Base-by-base conservation (phyloP, 768 basidiomycete genomes). In the Leccinum aurantiacum region DNA sequence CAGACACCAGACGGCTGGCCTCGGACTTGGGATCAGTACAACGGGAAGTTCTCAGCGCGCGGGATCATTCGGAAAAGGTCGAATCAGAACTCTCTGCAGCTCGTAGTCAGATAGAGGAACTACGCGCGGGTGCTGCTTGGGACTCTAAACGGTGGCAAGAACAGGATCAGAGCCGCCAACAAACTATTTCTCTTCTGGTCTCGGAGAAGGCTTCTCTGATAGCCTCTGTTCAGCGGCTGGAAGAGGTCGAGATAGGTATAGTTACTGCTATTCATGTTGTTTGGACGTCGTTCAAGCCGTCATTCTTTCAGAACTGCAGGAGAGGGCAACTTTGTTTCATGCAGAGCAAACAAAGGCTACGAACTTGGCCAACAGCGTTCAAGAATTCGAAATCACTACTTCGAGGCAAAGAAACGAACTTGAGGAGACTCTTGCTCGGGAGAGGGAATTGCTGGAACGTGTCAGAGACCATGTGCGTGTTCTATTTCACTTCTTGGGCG, bases 171-270 rank as follows among this genome's bases (percentile, higher is more conserved):
- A 87, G 81, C 65, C 87, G 89, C 64, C 85, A 84, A 60, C 86
- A 86, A 65, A 90, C 89, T 0, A 90, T 95, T 59, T 79, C 87
- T 50, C 71, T 89, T n/a, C 78, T 95, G 14, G 90, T 93, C 19
- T 80, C 85, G 3, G 90, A 91, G 67, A 90, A 90, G 71, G 80
- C 84, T 7, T 78, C 81, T 19, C 77, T 91, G 37, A 75, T 77
- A 15, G 70, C 80, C n/a, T 83, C 86, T 46, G 70, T 89, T 46
- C 80, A 87, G 63, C 81, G 81, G 54, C 68, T 88, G 50, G 82
- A 84, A 48, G 81, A 78, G 51, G 71, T 82, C n/a, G 88, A 90
- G 68, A 74, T 78, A 44, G 79, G 91, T 93, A 71, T 10, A 80
- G 70, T n/a, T 24, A 10, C n/a, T 44, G n/a, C 22, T 50, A 27